Base-by-base conservation (phyloP, 1,139 yeast genomes). In the Geotrichum restrictum region DNA sequence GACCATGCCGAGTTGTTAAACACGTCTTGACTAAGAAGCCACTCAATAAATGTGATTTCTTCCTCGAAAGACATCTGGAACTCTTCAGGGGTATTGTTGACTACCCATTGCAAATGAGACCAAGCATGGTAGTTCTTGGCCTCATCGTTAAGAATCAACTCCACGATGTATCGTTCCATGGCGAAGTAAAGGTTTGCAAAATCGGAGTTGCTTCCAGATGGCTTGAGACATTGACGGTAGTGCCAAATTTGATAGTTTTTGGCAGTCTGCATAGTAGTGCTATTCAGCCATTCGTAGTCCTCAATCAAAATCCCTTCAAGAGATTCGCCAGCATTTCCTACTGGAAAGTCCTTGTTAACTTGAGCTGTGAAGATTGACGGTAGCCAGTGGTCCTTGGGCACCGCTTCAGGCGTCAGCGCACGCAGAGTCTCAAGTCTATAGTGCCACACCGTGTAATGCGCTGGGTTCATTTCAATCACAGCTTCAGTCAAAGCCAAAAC, bases 241-340 rank as follows among this genome's bases (percentile, higher is more conserved):
- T 89, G 88, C 98, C 98, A 93, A 27, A 93, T 85, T 69, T 93
- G 99, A 71, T 93, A 93, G 70, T 91, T 93, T 68, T 93, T 93
- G 47, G 91, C 85, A 65, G 87, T 83, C 7, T 78, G 82, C 52
- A 85, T 65, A 0, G 96, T 91, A 45, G 86, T 71, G 40, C 76
- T 75, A 60, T 88, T 94, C 60, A 91, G 77, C 96, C 96, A 89
- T 45, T 80, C 79, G 41, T 62, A 64, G 50, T 65, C 62, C 45
- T 69, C 72, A 11, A 63, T 62, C 10, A 34, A 11, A 14, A 22
- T 21, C n/a, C 24, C 42, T 3, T 41, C 45, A 6, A 24, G 29
- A 16, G 33, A 22, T 6, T 42, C 29, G 16, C 8, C 21, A 11
- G 39, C 36, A 6, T 37, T 40, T 3, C 11, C 18, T 7, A 21